Conservation (phyloP, 805 yeast genomes). For the Lachancea kluyveri region DNA sequence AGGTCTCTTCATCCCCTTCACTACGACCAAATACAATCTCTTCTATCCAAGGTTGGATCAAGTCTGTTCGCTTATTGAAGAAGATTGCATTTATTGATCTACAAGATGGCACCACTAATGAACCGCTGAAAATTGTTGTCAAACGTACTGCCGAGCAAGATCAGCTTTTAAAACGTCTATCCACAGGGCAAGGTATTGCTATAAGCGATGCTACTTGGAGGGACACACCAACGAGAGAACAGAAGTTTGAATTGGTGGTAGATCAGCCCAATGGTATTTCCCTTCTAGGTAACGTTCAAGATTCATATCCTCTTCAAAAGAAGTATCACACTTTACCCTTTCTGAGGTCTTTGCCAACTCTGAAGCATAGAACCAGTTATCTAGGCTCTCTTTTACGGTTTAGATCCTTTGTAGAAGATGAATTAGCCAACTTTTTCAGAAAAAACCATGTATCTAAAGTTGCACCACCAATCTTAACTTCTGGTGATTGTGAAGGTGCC, state of each 20-base stretch:
- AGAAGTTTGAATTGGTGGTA: conserved; percentile 44
- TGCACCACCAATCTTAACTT: conserved; percentile 79
- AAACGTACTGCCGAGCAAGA: conserved; percentile 17
- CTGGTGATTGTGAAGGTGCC: conserved; percentile 95
- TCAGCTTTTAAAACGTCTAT: conserved; percentile 19
- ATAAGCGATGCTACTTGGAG: conserved; percentile 33
- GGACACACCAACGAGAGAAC: conserved; percentile 33
- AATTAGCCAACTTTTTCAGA: conserved; percentile 49
- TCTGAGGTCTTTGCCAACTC: conserved; percentile 66
- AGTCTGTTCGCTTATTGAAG: conserved; percentile 64
- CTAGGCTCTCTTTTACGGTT: conserved; percentile 62
- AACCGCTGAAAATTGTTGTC: conserved; percentile 51
- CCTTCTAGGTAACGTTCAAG: conserved; percentile 56
- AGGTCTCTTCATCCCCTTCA: conserved; percentile 1
- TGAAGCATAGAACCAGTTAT: conserved; percentile 68
- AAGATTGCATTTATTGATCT: conserved; percentile 76
- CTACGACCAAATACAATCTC: conserved; percentile 7
- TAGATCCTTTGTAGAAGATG: conserved; percentile 59
- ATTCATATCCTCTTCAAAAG: conserved; percentile 76
- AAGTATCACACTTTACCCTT: conserved; percentile 61
- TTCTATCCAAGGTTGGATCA: conserved; percentile 65
- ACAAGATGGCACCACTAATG: conserved; percentile 64
- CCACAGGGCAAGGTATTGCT: conserved; percentile 43
- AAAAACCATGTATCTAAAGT: conserved; percentile 57
- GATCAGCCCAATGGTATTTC: conserved; percentile 33